Evolutionary conservation across 768 basidiomycete genomes (phyloP).

Genomic region (Zangia roseola): DNA sequence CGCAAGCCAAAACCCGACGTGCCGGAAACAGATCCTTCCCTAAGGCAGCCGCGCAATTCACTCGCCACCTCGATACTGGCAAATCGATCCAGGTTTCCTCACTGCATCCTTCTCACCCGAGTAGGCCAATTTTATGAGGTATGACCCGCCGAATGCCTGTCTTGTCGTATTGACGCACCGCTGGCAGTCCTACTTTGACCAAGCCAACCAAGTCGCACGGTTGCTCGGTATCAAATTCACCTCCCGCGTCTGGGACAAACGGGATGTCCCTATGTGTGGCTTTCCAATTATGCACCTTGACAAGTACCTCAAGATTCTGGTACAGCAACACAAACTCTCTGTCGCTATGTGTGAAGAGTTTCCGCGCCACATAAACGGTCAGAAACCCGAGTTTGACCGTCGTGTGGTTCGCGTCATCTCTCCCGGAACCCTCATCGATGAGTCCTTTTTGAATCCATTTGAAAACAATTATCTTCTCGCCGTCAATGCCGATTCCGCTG

Average conservation of each 20-base stretch:
- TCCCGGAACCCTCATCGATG: slow-evolving; percentile 92
- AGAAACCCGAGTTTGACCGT: slow-evolving; percentile 67
- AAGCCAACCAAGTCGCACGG: slow-evolving; percentile 74
- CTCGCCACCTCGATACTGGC: slow-evolving; percentile 69
- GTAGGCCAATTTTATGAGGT: slow-evolving; percentile 98
- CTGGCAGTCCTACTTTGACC: slow-evolving; percentile 87
- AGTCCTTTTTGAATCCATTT: slow-evolving; percentile 78
- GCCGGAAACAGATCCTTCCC: background rate
- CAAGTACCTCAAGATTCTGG: slow-evolving; percentile 82
- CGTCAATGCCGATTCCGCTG: slow-evolving; percentile 36
- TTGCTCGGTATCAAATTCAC: slow-evolving; percentile 84
- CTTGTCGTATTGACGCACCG: slow-evolving; percentile 5
- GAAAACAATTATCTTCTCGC: slow-evolving; percentile 91
- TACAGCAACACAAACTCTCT: slow-evolving; percentile 79
- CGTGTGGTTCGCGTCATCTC: slow-evolving; percentile 86
- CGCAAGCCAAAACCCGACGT: slow-evolving; percentile 15
- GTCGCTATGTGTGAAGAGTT: slow-evolving; percentile 97
- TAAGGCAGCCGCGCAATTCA: slow-evolving; percentile 39
- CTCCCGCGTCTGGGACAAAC: slow-evolving; percentile 68
- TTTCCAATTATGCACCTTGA: slow-evolving; percentile 86
- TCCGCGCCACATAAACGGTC: slow-evolving; percentile 47
- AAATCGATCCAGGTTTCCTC: slow-evolving; percentile 76
- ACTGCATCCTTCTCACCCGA: slow-evolving; percentile 86
- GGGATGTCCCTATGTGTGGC: slow-evolving; percentile 80
- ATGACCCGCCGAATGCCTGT: slow-evolving; percentile 11